phyloP scores from a whole-genome alignment of 2,329 filamentous ascomycete genomes.

The Sarocladium kiliense region DNA sequence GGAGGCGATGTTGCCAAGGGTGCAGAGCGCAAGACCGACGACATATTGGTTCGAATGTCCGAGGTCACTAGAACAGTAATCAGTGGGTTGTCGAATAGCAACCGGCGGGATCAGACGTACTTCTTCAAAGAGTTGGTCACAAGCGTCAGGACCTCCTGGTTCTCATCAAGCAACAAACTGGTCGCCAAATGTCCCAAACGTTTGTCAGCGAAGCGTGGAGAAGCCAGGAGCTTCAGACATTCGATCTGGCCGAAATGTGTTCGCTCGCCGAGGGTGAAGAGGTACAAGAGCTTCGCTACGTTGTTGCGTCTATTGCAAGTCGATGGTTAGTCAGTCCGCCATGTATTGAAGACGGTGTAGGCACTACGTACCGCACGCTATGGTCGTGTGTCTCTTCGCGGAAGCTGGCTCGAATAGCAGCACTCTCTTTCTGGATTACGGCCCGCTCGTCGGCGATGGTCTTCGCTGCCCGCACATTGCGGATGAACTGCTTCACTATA shows the following conservation, averaged over 20 bases:
- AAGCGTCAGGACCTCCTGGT: constrained; percentile 93
- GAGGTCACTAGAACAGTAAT: constrained; percentile 61
- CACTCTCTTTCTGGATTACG: constrained; percentile 98
- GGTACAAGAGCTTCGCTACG: constrained; percentile 95
- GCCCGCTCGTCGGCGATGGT: constrained; percentile 98
- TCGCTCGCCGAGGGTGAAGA: constrained; percentile 94
- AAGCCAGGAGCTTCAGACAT: constrained; percentile 94
- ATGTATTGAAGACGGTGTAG: not conserved
- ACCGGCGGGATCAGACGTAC: constrained; percentile 35
- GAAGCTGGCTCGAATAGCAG: constrained; percentile 94
- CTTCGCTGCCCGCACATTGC: constrained; percentile 96
- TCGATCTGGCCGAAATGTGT: constrained; percentile 99
- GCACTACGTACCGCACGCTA: constrained; percentile 66
- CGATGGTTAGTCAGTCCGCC: not conserved
- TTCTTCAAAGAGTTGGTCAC: constrained; percentile 98
- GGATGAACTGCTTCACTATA: constrained; percentile 98
- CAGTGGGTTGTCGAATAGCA: not conserved
- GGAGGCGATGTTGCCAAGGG: constrained; percentile 94
- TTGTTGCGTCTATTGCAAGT: constrained; percentile 74
- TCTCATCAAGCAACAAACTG: constrained; percentile 93
- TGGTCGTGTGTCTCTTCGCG: constrained; percentile 94
- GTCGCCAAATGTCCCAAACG: constrained; percentile 92
- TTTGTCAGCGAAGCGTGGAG: constrained; percentile 96
- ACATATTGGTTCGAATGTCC: constrained; percentile 98
- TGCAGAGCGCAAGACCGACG: constrained; percentile 91